Base-by-base conservation (phyloP, 2,329 filamentous ascomycete genomes). In the Tympanopsis confertula region DNA sequence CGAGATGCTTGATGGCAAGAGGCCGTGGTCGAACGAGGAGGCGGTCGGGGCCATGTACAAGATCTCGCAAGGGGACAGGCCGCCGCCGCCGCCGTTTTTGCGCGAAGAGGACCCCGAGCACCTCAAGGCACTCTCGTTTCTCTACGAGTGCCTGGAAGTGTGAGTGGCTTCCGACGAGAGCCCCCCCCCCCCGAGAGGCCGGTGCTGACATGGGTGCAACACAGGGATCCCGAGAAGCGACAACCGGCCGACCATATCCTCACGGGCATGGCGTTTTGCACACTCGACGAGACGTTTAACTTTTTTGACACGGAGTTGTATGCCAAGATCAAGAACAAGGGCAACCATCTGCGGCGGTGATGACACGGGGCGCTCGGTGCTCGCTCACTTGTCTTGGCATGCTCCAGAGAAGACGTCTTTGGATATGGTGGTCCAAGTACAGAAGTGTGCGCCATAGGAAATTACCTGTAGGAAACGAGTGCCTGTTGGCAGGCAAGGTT, bases 91-190 rank as follows among this genome's bases (percentile, higher is more conserved):
- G 30, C 10, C 30, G 7, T 33, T 83, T 35, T 98, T 98, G 58
- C 96, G 98, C 89, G 80, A 86, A 59, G 91, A 98, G 60, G 98
- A 91, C 62, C 96, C 96, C 61, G 93, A 87, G 45, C 91, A 96
- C 86, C 94, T 69, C 72, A n/a, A n/a, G 22, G 12, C 35, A 20
- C 5, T 36, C 32, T n/a, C 4, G 4, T 22, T 30, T 7, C 22
- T 33, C 29, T 18, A 33, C 26, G 29, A 28, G 39, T 19, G 41
- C 43, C 39, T 44, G 35, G 5, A 17, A 4, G 19, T 18, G 17
- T 22, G 24, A 2, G 86, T 72, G 24, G 13, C 35, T 22, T 7
- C 36, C 33, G 13, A 4, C 4, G 26, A 30, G 10, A 24, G 35
- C 32, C 18, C 30, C 29, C 33, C 26, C 40, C 19, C 41, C 42